Evolutionary conservation across 441 rosid species (phyloP).

Genomic region (Populus hybrid): DNA sequence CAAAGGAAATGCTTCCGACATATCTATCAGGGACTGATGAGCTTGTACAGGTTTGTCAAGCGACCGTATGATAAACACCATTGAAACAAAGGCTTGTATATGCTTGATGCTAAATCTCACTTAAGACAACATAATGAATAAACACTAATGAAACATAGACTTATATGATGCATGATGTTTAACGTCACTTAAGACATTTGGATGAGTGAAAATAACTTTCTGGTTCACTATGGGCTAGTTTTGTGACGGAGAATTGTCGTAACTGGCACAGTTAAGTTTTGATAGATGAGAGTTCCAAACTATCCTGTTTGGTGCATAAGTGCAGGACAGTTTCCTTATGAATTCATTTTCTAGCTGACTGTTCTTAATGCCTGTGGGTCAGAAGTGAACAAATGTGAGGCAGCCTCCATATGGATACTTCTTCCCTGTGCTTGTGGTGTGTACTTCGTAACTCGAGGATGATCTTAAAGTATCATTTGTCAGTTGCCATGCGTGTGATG

Average conservation of each 20-base stretch:
- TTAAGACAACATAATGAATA: constrained; percentile 1
- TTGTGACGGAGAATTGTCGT: not conserved
- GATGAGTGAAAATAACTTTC: not conserved
- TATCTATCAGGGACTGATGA: constrained; percentile 60
- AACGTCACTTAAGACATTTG: not conserved
- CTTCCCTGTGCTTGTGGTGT: not conserved
- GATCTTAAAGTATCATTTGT: constrained; percentile 1
- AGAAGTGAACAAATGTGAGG: constrained; percentile 1
- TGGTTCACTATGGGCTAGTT: not conserved
- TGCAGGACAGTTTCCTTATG: not conserved
- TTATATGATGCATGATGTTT: not conserved
- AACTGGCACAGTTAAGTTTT: not conserved
- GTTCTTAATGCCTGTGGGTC: not conserved
- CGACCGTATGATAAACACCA: not conserved
- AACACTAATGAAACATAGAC: not conserved
- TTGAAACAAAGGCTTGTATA: not conserved
- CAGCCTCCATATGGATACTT: not conserved
- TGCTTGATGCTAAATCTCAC: not conserved
- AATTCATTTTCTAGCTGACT: not conserved
- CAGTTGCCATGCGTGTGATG: constrained; percentile 11
- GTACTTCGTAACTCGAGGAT: not conserved
- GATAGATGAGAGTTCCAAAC: not conserved
- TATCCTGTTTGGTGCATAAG: not conserved
- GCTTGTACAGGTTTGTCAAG: constrained; percentile 71
- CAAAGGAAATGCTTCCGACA: constrained; percentile 62